Base-by-base conservation (phyloP, 2,329 filamentous ascomycete genomes). In the Gaeumannomyces tritici region DNA sequence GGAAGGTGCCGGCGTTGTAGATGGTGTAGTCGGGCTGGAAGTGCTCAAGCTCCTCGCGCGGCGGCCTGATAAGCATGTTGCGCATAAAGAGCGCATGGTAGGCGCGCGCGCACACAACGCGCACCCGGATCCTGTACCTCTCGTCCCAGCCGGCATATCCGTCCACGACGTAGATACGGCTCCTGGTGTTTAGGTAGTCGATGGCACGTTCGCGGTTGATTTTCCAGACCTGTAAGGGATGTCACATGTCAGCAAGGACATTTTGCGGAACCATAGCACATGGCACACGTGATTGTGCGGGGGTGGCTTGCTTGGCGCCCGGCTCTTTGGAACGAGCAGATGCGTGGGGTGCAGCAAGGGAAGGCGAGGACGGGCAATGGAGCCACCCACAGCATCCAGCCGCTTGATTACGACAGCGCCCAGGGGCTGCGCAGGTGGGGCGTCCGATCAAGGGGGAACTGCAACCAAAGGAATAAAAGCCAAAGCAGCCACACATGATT, bases 71-170 rank as follows among this genome's bases (percentile, higher is more conserved):
- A 74, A 99, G 89, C 95, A 99, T 99, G 85, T 99, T 99, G 75
- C 93, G 91, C 95, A 99, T 99, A 87, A 99, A 99, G 68, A 99
- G 87, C 66, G 95, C 95, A 85, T 99, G 95, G 85, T 99, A 99
- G 78, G 95, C 95, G 75, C 95, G 93, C 69, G 95, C 95, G 81
- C 95, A 99, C 74, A 99, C 93, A 67, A 99, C 93, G 73, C 95
- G 93, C 71, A 99, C 95, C 72, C 88, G 90, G 80, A 99, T 98
- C 69, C 93, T 86, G 84, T 99, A 99, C 77, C 95, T 93, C 82
- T 96, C 89, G 72, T 99, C 95, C 95, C 95, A 99, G 76, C 95
- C 95, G 69, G 95, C 95, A 75, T 89, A 99, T 68, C 95, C 95
- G 76, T 99, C 95, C 68, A 99, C 84, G 68, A 99, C 95, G 78